These are phyloP conservation scores for Ustilago trichophora DNA, from an alignment of 1,284 basidiomycete genomes.

Conservation along the genomic window DNA sequence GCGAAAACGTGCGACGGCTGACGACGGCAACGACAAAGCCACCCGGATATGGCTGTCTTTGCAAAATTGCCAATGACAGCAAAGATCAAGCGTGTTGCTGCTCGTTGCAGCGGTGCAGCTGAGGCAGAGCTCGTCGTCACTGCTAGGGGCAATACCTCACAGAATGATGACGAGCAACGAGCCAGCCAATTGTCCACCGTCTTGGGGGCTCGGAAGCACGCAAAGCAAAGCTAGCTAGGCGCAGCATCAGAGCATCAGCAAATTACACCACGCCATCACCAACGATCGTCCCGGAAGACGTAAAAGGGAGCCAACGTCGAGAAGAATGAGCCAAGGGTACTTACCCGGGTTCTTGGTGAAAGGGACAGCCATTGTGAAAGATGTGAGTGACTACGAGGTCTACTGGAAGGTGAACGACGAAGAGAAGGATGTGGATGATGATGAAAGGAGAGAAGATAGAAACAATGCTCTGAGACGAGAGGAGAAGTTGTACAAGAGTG, in stretches of 20 bases:
- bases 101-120: background rate
- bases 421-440: slow-evolving; percentile 10
- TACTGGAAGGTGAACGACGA: too few relatives aligned
- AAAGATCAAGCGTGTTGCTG: background rate
- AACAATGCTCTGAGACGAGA: background rate
- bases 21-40: too few relatives aligned
- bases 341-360: slow-evolving; percentile 56
- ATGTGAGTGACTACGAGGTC: slow-evolving; percentile 13
- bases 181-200: background rate
- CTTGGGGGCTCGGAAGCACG: background rate
- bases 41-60: too few relatives aligned
- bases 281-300: background rate
- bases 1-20: too few relatives aligned
- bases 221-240: background rate
- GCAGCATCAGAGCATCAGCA: background rate
- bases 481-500: slow-evolving; percentile 22
- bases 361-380: slow-evolving; percentile 50
- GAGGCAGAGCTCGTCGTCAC: background rate
- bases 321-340: slow-evolving; percentile 13
- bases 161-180: background rate
- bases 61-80: too few relatives aligned
- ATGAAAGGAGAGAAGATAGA: slow-evolving; percentile 7
- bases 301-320: background rate
- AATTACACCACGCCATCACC: background rate
- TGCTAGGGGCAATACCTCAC: background rate